A percentile compares a stretch with the other conserved stretches of the same genome.
These are phyloP conservation scores for Suhomyces pyralidae DNA, from an alignment of 805 yeast genomes.

Conservation along the genomic window DNA sequence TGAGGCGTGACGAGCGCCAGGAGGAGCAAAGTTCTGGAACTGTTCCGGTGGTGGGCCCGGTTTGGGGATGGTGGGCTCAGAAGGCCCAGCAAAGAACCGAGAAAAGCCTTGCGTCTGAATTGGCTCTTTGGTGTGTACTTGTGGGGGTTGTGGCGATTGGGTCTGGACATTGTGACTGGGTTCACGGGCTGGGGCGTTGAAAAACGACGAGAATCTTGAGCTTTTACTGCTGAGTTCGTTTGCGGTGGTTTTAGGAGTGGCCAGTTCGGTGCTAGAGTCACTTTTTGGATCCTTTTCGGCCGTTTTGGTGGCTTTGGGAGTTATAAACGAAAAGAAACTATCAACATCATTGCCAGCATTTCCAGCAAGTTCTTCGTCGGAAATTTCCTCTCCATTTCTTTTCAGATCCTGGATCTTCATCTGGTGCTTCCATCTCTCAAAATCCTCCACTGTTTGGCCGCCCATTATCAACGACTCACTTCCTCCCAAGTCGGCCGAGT, in stretches of 20 bases:
- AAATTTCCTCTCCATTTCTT: slow-evolving; percentile 38
- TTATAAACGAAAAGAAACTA: slow-evolving; percentile 41
- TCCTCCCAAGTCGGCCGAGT: slow-evolving; percentile 25
- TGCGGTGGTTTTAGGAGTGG: slow-evolving; percentile 6
- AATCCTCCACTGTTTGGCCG: slow-evolving; percentile 55
- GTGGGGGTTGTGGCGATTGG: slow-evolving; percentile 1
- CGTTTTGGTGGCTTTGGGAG: slow-evolving; percentile 20
- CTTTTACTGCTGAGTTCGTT: slow-evolving; percentile 23
- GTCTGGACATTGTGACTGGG: background rate
- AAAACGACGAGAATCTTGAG: slow-evolving; percentile 38
- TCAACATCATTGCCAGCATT: slow-evolving; percentile 39
- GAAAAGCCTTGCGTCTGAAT: slow-evolving; percentile 8
- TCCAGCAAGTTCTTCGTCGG: slow-evolving; percentile 6
- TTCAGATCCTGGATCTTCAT: slow-evolving; percentile 51
- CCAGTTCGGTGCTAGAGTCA: slow-evolving; percentile 3
- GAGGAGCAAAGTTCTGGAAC: background rate
- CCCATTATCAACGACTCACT: slow-evolving; percentile 27
- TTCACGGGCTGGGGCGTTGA: slow-evolving; percentile 11
- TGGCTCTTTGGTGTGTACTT: background rate
- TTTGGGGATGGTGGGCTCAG: background rate
- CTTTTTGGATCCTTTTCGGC: slow-evolving; percentile 3
- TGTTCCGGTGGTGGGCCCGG: background rate
- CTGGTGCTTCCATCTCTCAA: slow-evolving; percentile 56
- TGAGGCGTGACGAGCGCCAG: background rate
- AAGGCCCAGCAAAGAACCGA: slow-evolving; percentile 6